Evolutionary conservation across 768 basidiomycete species (phyloP).

Genomic region (Boletus huronensis): DNA sequence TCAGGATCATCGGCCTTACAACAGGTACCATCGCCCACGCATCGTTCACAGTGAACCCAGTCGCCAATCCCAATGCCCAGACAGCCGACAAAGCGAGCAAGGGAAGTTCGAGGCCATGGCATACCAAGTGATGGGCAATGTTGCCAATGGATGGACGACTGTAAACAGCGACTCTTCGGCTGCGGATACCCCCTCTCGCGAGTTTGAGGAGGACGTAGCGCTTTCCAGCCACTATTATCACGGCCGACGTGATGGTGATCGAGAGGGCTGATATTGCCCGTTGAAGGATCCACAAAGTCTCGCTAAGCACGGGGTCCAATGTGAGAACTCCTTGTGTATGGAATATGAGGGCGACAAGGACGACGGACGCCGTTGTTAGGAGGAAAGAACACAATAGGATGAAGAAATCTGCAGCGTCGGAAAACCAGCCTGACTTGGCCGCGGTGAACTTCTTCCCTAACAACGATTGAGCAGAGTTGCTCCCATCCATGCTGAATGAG

Average conservation of each 20-base stretch:
- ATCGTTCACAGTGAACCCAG: slow-evolving; percentile 2
- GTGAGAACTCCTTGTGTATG: neutral
- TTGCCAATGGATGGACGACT: neutral
- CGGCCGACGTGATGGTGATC: neutral
- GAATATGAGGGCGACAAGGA: neutral
- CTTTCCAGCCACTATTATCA: neutral
- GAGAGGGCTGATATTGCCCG: neutral
- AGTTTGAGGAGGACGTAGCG: slow-evolving; percentile 3
- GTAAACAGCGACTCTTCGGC: slow-evolving; percentile 3
- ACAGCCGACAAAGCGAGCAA: slow-evolving; percentile 1
- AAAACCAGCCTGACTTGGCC: neutral
- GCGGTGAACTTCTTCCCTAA: neutral
- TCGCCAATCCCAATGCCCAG: neutral
- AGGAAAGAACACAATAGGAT: neutral
- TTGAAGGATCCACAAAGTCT: neutral
- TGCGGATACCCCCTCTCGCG: neutral
- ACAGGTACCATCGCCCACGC: neutral
- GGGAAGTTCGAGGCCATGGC: neutral
- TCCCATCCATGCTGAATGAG: neutral
- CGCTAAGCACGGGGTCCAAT: neutral
- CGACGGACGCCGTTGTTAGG: neutral
- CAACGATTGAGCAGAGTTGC: neutral
- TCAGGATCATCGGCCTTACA: too few relatives aligned
- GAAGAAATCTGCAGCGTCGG: neutral
- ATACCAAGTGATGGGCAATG: neutral